Base-by-base conservation (phyloP, 2,329 filamentous ascomycete species). In the Fusarium clavum region DNA sequence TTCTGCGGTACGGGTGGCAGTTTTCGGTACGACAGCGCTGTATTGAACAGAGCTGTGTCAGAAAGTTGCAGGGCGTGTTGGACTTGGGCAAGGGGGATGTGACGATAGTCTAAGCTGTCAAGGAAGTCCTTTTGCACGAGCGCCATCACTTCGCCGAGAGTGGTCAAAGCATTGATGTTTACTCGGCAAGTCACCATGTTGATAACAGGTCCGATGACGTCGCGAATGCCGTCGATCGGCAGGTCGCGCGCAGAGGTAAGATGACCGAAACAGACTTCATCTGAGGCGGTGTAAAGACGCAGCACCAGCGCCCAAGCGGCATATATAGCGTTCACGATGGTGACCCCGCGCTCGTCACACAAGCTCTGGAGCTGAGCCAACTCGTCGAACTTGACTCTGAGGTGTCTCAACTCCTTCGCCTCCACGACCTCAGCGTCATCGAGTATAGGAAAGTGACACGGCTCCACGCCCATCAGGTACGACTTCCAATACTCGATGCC, bases 151-250 rank as follows among this genome's bases (percentile, higher is more conserved):
- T 63, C 57, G 0, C 18, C 47, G 0, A 72, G 5, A 0, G 25
- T 71, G 2, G 51, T 58, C 0, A 16, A 32, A 5, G 8, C 6
- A 7, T 12, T 27, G 74, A 84, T 64, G 61, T 78, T 74, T 9
- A 86, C 77, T n/a, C 84, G 81, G 60, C 83, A 87, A 40, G 85
- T 82, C 5, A 88, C 80, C 83, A 88, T 88, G 67, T 87, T 87
- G 70, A 88, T 86, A 45, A 88, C 86, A 27, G 81, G 79, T 0
- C 87, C 87, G 12, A 86, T 79, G 3, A 84, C 80, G 3, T 85
- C 78, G 3, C 81, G 78, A 16, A 87, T 83, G 4, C 82, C 81
- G 2, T 79, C 75, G 3, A 88, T 78, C 0, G 83, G 81, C 2
- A 83, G 78, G 65, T 88, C 86, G 24, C 87, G 80, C 6, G 86